phyloP scores from a whole-genome alignment of 2,329 filamentous ascomycete genomes.

The Cladosporium cucumerinum region DNA sequence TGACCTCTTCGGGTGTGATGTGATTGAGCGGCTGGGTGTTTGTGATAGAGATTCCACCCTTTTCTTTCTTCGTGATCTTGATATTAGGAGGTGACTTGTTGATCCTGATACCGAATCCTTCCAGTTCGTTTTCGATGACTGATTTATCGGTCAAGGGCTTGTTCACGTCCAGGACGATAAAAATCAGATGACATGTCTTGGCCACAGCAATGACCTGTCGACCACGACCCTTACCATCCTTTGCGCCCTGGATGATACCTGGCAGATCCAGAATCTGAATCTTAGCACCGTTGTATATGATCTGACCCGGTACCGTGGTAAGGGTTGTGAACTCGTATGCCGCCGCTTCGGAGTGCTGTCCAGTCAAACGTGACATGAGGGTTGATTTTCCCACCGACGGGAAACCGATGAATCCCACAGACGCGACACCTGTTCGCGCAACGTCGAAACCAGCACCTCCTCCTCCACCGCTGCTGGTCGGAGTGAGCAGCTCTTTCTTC shows the following conservation, averaged over 20 bases:
- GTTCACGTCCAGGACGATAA: constrained; percentile 97
- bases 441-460: constrained; percentile 94
- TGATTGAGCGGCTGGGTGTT: constrained; percentile 87
- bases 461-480: constrained; percentile 73
- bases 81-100: constrained; percentile 98
- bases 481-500: constrained; percentile 91
- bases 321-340: constrained; percentile 99
- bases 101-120: constrained; percentile 95
- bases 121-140: constrained; percentile 89
- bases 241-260: constrained; percentile 97
- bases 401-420: constrained; percentile 96
- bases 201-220: constrained; percentile 97
- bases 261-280: constrained; percentile 98
- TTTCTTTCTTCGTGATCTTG: constrained; percentile 99
- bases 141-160: constrained; percentile 97
- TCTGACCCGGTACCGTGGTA: constrained; percentile 94
- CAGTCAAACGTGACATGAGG: constrained; percentile 89
- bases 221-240: constrained; percentile 96
- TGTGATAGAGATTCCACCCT: constrained; percentile 94
- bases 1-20: constrained; percentile 95
- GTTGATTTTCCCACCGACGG: constrained; percentile 98
- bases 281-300: constrained; percentile 93
- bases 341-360: constrained; percentile 93
- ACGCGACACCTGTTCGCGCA: constrained; percentile 93
- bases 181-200: constrained; percentile 97